A percentile compares a stretch with the other conserved stretches of the same genome.
Evolutionary conservation across 2,329 filamentous ascomycete species (phyloP).

Genomic region (Alternaria incomplexa): DNA sequence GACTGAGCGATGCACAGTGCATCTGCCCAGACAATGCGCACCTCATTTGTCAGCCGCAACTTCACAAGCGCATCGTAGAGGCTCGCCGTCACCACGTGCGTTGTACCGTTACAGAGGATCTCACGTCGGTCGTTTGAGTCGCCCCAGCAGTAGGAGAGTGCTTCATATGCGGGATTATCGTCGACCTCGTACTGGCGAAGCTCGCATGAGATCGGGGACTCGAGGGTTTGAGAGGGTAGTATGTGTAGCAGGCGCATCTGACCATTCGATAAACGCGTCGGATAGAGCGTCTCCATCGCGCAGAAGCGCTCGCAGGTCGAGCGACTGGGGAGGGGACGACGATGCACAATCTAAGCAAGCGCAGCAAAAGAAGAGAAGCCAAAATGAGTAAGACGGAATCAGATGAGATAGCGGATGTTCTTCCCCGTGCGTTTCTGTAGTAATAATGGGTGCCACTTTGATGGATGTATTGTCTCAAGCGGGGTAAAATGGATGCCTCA

Average conservation of each 20-base stretch:
- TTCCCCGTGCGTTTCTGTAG: neutral
- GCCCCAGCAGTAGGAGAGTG: neutral
- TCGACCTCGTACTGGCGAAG: neutral
- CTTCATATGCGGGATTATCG: neutral
- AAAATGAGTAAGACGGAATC: neutral
- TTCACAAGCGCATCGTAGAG: neutral
- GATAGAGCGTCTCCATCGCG: neutral
- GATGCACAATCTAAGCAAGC: neutral
- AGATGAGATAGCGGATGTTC: neutral
- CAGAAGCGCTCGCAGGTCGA: neutral
- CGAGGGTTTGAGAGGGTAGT: neutral
- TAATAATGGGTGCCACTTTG: neutral
- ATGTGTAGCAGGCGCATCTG: neutral
- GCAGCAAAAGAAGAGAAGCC: neutral
- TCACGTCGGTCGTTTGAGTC: neutral
- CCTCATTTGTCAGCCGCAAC: neutral
- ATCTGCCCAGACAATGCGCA: neutral
- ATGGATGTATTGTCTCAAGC: neutral
- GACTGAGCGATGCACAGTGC: neutral
- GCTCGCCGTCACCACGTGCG: neutral
- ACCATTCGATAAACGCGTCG: neutral
- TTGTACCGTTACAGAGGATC: neutral
- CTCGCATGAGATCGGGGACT: neutral
- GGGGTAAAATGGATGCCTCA: neutral
- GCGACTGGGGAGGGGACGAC: neutral